phyloP scores from a whole-genome alignment of 805 yeast species.

The Suhomyces prunicola region DNA sequence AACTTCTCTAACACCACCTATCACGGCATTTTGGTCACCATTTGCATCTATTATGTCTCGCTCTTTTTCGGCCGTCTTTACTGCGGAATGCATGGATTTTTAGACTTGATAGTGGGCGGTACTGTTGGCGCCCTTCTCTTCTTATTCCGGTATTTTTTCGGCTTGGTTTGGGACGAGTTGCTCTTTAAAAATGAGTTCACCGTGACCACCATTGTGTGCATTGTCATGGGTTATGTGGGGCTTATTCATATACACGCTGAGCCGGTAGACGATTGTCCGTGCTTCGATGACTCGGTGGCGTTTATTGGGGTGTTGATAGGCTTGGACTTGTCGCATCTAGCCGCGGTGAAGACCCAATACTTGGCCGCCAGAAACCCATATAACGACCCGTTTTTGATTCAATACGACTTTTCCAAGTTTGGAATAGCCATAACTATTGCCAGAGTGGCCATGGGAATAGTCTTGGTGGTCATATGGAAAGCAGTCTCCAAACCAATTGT shows the following conservation, averaged over 20 bases:
- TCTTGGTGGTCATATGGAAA: slow-evolving; percentile 69
- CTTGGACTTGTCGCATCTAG: slow-evolving; percentile 60
- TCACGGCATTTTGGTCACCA: slow-evolving; percentile 12
- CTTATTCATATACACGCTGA: slow-evolving; percentile 69
- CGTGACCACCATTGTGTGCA: slow-evolving; percentile 31
- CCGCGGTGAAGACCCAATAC: slow-evolving; percentile 30
- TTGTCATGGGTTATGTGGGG: slow-evolving; percentile 41
- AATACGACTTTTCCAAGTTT: slow-evolving; percentile 37
- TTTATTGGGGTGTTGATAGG: slow-evolving; percentile 87
- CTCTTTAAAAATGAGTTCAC: slow-evolving; percentile 26
- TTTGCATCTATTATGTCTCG: slow-evolving; percentile 54
- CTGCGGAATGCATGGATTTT: slow-evolving; percentile 96
- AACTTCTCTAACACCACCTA: slow-evolving; percentile 11
- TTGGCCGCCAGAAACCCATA: slow-evolving; percentile 17
- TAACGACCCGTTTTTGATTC: slow-evolving; percentile 36
- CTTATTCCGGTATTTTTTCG: slow-evolving; percentile 40
- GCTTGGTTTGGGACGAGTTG: slow-evolving; percentile 45
- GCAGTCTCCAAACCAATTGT: slow-evolving; percentile 64
- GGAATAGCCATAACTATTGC: slow-evolving; percentile 42
- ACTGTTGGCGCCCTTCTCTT: slow-evolving; percentile 57
- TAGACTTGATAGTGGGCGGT: slow-evolving; percentile 69
- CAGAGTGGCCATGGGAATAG: slow-evolving; percentile 62
- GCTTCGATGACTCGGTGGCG: slow-evolving; percentile 93
- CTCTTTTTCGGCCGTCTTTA: slow-evolving; percentile 79
- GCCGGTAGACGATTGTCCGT: slow-evolving; percentile 93